phyloP scores from a whole-genome alignment of 1,284 basidiomycete species.

The Apiotrichum veenhuisii region DNA sequence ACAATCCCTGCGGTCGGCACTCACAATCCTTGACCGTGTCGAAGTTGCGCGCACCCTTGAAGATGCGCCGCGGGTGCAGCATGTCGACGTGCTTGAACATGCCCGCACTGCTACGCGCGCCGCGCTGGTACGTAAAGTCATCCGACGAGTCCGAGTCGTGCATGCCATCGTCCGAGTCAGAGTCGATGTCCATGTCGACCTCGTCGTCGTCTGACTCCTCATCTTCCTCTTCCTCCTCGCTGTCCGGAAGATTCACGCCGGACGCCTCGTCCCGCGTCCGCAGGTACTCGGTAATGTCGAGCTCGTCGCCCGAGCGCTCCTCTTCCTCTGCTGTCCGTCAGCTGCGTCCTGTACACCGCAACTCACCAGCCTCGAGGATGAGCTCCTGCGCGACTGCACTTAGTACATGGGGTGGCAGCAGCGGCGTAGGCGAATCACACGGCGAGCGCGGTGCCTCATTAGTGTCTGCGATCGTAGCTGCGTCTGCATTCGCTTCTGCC shows the following conservation, averaged over 20 bases:
- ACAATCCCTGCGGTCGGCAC: constrained; percentile 24
- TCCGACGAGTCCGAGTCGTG: constrained; percentile 14
- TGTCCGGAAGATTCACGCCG: neutral
- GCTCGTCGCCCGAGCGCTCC: constrained; percentile 1
- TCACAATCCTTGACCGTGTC: constrained; percentile 87
- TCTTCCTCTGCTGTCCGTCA: neutral
- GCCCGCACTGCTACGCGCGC: constrained; percentile 16
- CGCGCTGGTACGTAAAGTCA: neutral
- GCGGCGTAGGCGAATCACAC: too few species aligned
- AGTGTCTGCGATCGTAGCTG: too few species aligned
- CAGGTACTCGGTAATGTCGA: constrained; percentile 1
- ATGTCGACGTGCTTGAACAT: constrained; percentile 54
- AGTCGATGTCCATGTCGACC: constrained; percentile 26
- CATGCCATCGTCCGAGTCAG: constrained; percentile 31
- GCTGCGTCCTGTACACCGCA: too few species aligned
- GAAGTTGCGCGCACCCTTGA: constrained; percentile 71
- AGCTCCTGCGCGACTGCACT: neutral
- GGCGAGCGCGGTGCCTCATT: too few species aligned
- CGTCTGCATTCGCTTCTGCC: too few species aligned
- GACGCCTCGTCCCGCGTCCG: neutral
- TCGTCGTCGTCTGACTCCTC: constrained; percentile 28
- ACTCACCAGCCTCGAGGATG: neutral
- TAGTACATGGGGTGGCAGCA: too few species aligned
- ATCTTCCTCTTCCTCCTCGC: neutral
- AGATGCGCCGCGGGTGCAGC: constrained; percentile 66